Conservation (phyloP, 2,329 filamentous ascomycete species). For the Fonsecaea multimorphosa region DNA sequence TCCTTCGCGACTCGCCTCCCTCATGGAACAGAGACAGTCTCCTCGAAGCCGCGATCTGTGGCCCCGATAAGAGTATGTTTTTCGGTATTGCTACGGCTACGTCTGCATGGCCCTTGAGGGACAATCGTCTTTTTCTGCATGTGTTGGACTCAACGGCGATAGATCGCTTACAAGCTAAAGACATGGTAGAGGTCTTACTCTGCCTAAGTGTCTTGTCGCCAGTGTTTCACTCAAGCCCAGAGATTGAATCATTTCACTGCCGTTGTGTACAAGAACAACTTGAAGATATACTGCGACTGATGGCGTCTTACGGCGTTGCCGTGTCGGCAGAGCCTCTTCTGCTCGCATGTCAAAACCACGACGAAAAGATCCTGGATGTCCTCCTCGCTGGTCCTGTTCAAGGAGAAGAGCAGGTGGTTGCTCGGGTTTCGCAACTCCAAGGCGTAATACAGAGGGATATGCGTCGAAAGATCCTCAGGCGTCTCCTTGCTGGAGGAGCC, state of each 20-base stretch:
- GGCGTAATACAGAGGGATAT: background rate
- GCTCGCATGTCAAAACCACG: conserved; percentile 15
- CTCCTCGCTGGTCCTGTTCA: conserved; percentile 18
- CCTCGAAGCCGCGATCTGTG: conserved; percentile 10
- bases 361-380: conserved; percentile 11
- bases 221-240: background rate
- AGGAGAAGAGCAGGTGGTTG: conserved; percentile 7
- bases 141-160: conserved; percentile 9
- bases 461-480: conserved; percentile 7
- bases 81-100: conserved; percentile 14
- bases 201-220: conserved; percentile 13
- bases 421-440: background rate
- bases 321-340: conserved; percentile 2
- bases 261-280: conserved; percentile 7
- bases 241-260: conserved; percentile 10
- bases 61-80: conserved; percentile 11
- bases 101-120: conserved; percentile 11
- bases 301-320: conserved; percentile 10
- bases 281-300: conserved; percentile 19
- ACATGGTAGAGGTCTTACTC: conserved; percentile 23
- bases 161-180: conserved; percentile 8
- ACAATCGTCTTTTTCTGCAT: conserved; percentile 13
- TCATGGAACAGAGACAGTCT: conserved; percentile 16
- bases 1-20: background rate
- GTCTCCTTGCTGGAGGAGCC: conserved; percentile 6